A percentile compares a stretch with the other conserved stretches of the same genome.
These are phyloP conservation scores for Fomitopsis pulvina DNA, from an alignment of 768 basidiomycete genomes.

Conservation along the genomic window DNA sequence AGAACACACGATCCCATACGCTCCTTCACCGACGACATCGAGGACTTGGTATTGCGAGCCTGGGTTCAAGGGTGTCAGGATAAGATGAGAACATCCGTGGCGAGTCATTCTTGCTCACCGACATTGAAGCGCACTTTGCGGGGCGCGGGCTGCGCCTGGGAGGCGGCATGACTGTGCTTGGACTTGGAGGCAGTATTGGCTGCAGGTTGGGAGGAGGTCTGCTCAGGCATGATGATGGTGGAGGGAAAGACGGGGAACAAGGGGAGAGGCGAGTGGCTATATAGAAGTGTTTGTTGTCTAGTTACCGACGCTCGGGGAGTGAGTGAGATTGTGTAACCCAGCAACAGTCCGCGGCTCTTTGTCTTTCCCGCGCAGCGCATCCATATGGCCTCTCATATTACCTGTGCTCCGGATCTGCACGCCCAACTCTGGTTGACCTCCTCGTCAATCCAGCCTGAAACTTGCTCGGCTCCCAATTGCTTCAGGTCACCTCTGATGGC, in stretches of 20 bases:
- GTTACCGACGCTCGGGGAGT: background rate
- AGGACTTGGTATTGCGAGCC: slow-evolving; percentile 57
- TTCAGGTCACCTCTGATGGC: background rate
- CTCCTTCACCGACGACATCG: slow-evolving; percentile 90
- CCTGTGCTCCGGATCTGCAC: background rate
- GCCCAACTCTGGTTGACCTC: background rate
- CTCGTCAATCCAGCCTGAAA: background rate
- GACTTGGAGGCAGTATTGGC: slow-evolving; percentile 23
- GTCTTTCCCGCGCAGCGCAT: background rate
- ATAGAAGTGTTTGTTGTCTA: slow-evolving; percentile 4
- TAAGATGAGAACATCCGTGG: background rate
- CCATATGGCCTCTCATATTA: background rate
- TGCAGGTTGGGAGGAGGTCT: slow-evolving; percentile 10
- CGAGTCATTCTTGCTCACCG: slow-evolving; percentile 34
- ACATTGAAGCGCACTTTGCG: slow-evolving; percentile 89
- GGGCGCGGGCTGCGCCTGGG: slow-evolving; percentile 48
- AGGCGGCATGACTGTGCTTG: slow-evolving; percentile 41
- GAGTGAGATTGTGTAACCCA: background rate
- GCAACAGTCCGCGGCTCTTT: background rate
- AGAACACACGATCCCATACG: slow-evolving; percentile 89
- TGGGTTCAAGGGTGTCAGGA: slow-evolving; percentile 7
- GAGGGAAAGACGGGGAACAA: slow-evolving; percentile 1
- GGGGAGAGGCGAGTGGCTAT: background rate
- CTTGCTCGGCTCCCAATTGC: background rate
- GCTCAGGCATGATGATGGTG: slow-evolving; percentile 17